phyloP scores from a whole-genome alignment of 73 alveolate species.

The Symbiodinium natans region DNA sequence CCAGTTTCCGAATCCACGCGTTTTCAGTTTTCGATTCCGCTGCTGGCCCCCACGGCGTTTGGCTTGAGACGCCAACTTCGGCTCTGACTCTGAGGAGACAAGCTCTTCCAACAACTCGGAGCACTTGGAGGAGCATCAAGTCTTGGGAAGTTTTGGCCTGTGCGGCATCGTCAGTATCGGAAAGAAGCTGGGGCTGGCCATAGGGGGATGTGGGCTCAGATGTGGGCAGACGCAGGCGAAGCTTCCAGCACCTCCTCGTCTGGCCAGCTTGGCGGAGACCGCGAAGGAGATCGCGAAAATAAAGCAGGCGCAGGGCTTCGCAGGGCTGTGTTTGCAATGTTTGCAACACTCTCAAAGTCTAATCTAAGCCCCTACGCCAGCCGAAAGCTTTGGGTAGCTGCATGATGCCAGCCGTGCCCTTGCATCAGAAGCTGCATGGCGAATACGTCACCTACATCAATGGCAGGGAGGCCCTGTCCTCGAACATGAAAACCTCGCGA shows the following conservation, averaged over 20 bases:
- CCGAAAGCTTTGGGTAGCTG: too few relatives aligned
- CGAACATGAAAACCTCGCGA: too few relatives aligned
- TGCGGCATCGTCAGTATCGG: too few relatives aligned
- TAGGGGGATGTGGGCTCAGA: too few relatives aligned
- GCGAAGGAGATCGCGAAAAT: conserved; percentile 22
- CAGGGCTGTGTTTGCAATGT: background rate
- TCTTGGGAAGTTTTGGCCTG: too few relatives aligned
- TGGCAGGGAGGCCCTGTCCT: background rate
- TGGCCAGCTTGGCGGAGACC: background rate
- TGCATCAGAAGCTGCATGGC: background rate
- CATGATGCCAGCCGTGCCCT: too few relatives aligned
- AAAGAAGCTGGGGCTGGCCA: too few relatives aligned
- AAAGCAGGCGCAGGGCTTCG: background rate
- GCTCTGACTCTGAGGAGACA: background rate
- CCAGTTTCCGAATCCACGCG: too few relatives aligned
- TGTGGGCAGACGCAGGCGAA: background rate
- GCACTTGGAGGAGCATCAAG: background rate
- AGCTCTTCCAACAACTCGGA: background rate
- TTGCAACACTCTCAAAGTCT: too few relatives aligned
- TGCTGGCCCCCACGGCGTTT: too few relatives aligned
- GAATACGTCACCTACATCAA: background rate
- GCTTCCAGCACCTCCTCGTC: conserved; percentile 27
- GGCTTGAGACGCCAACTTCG: background rate
- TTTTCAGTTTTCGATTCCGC: too few relatives aligned
- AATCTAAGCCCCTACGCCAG: too few relatives aligned